phyloP scores from a whole-genome alignment of 352 stramenopile species.

The Globisporangium acanthophoron region DNA sequence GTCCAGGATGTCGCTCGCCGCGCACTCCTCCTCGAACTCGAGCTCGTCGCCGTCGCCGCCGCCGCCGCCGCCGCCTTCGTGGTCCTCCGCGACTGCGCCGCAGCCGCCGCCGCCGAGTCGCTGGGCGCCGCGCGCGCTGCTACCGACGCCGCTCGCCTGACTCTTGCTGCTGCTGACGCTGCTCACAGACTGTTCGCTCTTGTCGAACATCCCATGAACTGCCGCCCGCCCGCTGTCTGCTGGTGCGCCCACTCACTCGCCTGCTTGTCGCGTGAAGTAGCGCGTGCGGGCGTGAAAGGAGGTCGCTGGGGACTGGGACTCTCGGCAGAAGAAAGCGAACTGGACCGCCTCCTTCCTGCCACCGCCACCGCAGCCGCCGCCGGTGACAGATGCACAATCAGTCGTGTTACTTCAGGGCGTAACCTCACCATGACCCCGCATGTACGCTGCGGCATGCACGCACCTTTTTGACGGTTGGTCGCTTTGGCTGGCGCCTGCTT shows the following conservation, averaged over 20 bases:
- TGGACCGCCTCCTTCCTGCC: background rate
- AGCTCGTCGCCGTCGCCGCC: constrained; percentile 8
- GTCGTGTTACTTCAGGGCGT: background rate
- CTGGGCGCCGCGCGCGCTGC: background rate
- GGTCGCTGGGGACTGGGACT: background rate
- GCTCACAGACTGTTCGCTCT: constrained; percentile 18
- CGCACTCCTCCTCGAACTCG: constrained; percentile 36
- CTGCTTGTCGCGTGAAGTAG: background rate
- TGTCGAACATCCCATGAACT: constrained; percentile 47
- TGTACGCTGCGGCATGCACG: too few species aligned
- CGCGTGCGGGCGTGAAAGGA: background rate
- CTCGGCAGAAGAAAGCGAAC: background rate
- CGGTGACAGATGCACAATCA: background rate
- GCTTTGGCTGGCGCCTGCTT: too few species aligned
- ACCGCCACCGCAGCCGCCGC: too few species aligned
- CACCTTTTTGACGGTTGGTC: too few species aligned
- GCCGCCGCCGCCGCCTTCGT: background rate
- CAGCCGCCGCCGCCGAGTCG: constrained; percentile 10
- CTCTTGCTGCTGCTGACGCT: constrained; percentile 10
- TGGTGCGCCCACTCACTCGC: background rate
- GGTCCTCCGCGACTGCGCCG: constrained; percentile 17
- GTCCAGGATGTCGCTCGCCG: constrained; percentile 43
- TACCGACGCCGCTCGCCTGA: background rate
- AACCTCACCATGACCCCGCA: background rate
- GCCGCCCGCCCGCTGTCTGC: background rate